Evolutionary conservation across 2,329 filamentous ascomycete species (phyloP), one percentile per base, ranked within the genome.

Genomic region (Aspergillus oerlinghausenensis): DNA sequence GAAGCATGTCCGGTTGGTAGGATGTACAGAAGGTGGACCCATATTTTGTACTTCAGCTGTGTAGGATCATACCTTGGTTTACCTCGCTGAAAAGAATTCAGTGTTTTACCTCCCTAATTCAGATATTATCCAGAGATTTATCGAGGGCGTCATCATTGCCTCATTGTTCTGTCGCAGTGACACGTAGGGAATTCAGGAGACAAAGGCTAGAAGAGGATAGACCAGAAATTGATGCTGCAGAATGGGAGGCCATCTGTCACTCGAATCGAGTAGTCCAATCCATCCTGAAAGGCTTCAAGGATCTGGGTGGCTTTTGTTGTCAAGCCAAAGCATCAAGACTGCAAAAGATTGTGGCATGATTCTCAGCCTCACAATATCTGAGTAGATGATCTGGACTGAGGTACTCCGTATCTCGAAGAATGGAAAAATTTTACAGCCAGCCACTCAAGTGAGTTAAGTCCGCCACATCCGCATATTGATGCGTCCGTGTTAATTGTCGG

Each of bases 1-100:
- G 54, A 49, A 50, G 21, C 17, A 9, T 11, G 51, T 51, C 59
- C 56, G 57, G n/a, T 54, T 47, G 50, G 43, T 19, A 45, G 42
- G 42, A 42, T 25, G 56, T 23, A 59, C 50, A 53, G 28, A 51
- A 21, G 14, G 43, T 26, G 43, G 43, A 14, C 11, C 23, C 21
- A 47, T 4, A 26, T 26, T 47, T 47, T 47, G 21, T 47, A 47
- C 43, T 26, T 47, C 43, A 26, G 23, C 43, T 47, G 10, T 26
- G 43, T 6, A 25, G 21, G 43, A 14, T 23, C 9, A 17, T 35
- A 17, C 11, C 32, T 6, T 5, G 29, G 14, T 5, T 5, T n/a
- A 38, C 14, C 5, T 38, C 6, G 14, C 14, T 38, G 7, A 6
- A 38, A 3, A 17, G 32, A 38, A 17, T 38, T 38, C 32, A 7